Percentiles rank a stretch among this genome's conserved stretches.
phyloP scores from a whole-genome alignment of 2,329 filamentous ascomycete genomes.

The Clonostachys solani region DNA sequence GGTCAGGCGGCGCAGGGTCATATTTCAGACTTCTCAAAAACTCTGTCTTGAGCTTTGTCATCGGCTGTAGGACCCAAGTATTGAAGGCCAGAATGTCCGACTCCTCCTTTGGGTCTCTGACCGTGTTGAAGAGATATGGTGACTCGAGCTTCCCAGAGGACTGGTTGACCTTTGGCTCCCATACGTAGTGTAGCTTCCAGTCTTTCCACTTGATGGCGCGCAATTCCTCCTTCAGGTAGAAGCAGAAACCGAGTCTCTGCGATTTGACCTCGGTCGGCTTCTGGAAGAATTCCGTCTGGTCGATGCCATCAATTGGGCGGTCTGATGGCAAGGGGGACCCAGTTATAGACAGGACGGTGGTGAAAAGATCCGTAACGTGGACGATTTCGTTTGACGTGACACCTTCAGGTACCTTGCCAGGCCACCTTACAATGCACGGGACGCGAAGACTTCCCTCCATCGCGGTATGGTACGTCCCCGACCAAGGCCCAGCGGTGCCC shows the following conservation, averaged over 20 bases:
- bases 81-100: slow-evolving; percentile 19
- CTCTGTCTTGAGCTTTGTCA: slow-evolving; percentile 14
- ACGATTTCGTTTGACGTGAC: slow-evolving; percentile 21
- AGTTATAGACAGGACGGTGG: slow-evolving; percentile 18
- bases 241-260: slow-evolving; percentile 16
- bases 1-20: slow-evolving; percentile 23
- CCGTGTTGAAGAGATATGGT: slow-evolving; percentile 22
- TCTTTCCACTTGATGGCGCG: slow-evolving; percentile 25
- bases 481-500: slow-evolving; percentile 25
- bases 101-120: slow-evolving; percentile 25
- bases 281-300: slow-evolving; percentile 17
- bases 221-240: slow-evolving; percentile 27
- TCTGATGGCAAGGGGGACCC: slow-evolving; percentile 11
- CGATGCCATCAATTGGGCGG: slow-evolving; percentile 21
- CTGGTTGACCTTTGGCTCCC: slow-evolving; percentile 27
- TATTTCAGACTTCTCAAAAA: slow-evolving; percentile 18
- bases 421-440: slow-evolving; percentile 27
- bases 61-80: slow-evolving; percentile 25
- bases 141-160: slow-evolving; percentile 19
- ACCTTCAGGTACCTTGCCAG: slow-evolving; percentile 15
- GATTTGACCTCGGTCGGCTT: slow-evolving; percentile 11
- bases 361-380: slow-evolving; percentile 24
- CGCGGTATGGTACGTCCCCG: slow-evolving; percentile 25
- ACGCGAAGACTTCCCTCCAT: slow-evolving; percentile 28
- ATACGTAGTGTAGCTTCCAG: slow-evolving; percentile 26